A percentile compares a stretch with the other conserved stretches of the same genome.
These are phyloP conservation scores for Aspergillus sp. DNA, from an alignment of 2,329 filamentous ascomycete species.

Conservation along the genomic window DNA sequence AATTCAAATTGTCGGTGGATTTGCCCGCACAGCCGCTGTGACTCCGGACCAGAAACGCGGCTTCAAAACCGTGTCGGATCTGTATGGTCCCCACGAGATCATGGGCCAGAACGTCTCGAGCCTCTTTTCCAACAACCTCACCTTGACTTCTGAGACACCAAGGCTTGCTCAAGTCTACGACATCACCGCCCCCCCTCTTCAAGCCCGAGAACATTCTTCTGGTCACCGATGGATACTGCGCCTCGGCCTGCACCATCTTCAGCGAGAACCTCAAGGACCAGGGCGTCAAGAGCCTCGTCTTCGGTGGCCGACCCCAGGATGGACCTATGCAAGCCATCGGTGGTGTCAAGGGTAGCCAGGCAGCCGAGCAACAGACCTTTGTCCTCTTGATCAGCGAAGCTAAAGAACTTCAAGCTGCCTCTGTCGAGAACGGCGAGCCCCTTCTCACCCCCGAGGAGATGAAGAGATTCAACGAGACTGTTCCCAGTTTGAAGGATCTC, in stretches of 20 bases:
- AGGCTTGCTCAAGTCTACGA: too few relatives aligned
- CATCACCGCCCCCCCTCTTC: constrained; percentile 12
- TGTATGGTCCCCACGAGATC: too few relatives aligned
- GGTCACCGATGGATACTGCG: constrained; percentile 52
- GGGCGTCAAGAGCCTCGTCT: constrained; percentile 50
- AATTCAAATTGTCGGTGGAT: too few relatives aligned
- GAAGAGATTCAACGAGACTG: too few relatives aligned
- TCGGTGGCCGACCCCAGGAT: constrained; percentile 53
- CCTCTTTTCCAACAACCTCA: constrained; percentile 20
- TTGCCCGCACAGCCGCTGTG: too few relatives aligned
- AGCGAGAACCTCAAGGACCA: constrained; percentile 46
- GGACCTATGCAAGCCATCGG: constrained; percentile 57
- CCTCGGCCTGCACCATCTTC: constrained; percentile 55
- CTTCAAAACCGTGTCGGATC: too few relatives aligned
- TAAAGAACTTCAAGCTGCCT: background rate
- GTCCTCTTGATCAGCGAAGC: constrained; percentile 11
- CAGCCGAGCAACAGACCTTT: background rate
- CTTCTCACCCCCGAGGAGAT: constrained; percentile 7
- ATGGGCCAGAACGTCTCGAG: background rate
- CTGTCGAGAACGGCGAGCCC: background rate
- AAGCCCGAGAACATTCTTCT: constrained; percentile 25
- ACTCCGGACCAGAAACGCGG: too few relatives aligned
- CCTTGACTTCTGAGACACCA: constrained; percentile 24
- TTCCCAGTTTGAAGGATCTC: background rate
- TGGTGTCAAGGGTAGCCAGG: constrained; percentile 53